Evolutionary conservation across 202 grass and related monocot genomes (phyloP), one percentile per base, ranked within the genome.

Genomic region (Eragrostis tef): DNA sequence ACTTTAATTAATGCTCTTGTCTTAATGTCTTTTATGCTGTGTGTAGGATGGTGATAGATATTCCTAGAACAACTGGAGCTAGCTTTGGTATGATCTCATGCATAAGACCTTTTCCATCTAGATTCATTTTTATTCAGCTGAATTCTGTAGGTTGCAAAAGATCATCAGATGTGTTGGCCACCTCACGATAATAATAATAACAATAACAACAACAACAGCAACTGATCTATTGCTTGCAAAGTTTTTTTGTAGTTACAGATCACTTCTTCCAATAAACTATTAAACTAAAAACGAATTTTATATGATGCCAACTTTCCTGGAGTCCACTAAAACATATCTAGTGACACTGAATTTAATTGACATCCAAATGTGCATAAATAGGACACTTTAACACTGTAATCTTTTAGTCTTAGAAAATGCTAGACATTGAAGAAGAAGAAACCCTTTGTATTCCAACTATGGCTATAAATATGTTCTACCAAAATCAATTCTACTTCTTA

Each of bases 21-120:
- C 58, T 62, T 83, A 64, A 74, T 29, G 58, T 85, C 51, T 3
- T 46, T 59, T 29, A 14, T 60, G 56, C 3, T 66, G 6, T 56
- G 10, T 74, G 57, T 72, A 92, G 86, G 90, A 85, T 96, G 90
- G 93, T 93, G 51, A 66, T 20, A 14, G 88, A 89, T 80, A 90
- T 96, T 42, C 93, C 90, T 27, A 86, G 80, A 69, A 78, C 89
- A 71, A 93, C 93, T 44, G 86, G 84, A 86, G 86, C 63, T 9
- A 82, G 3, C 68, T 96, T 85, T 65, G 93, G 90, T 93, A 78
- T 47, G 79, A 67, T 73, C 4, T 49, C 42, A 29, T 51, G 21
- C 29, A 71, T 36, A 78, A 6, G 25, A 79, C 21, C 2, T 73
- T 54, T 34, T 13, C 36, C 10, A 27, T 59, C 52, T 16, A 50